Conservation (phyloP, 495 filamentous ascomycete genomes). For the Monascus purpureus region DNA sequence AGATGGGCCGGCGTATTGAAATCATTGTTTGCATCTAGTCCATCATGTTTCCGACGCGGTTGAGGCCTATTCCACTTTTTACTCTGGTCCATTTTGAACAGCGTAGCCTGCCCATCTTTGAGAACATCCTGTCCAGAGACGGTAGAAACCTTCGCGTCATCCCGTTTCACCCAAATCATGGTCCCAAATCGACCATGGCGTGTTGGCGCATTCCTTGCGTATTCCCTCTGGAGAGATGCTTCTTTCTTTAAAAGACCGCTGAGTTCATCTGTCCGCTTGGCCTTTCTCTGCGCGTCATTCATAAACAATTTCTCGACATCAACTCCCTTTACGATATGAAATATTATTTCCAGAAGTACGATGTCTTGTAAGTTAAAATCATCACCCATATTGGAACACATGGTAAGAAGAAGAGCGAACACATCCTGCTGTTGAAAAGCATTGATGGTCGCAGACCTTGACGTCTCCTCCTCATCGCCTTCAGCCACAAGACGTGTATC, state of each 20-base stretch:
- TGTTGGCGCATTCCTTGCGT: constrained; percentile 68
- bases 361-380: constrained; percentile 85
- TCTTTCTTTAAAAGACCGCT: constrained; percentile 62
- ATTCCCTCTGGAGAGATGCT: constrained; percentile 59
- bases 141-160: constrained; percentile 64
- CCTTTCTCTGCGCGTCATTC: constrained; percentile 52
- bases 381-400: constrained; percentile 81
- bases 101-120: constrained; percentile 53
- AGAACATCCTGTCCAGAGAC: constrained; percentile 80
- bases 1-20: constrained; percentile 61
- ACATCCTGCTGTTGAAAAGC: constrained; percentile 84
- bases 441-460: constrained; percentile 74
- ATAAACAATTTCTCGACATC: constrained; percentile 79
- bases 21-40: constrained; percentile 48
- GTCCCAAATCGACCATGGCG: constrained; percentile 91
- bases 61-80: constrained; percentile 84
- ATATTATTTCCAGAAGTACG: constrained; percentile 75
- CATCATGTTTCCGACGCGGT: constrained; percentile 45
- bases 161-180: constrained; percentile 92
- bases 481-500: constrained; percentile 44
- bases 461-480: constrained; percentile 77
- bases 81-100: constrained; percentile 75
- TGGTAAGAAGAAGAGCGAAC: constrained; percentile 65
- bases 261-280: constrained; percentile 59
- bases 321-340: constrained; percentile 82